Base-by-base conservation (phyloP, 2,329 filamentous ascomycete species). In the Geosmithia morbida region DNA sequence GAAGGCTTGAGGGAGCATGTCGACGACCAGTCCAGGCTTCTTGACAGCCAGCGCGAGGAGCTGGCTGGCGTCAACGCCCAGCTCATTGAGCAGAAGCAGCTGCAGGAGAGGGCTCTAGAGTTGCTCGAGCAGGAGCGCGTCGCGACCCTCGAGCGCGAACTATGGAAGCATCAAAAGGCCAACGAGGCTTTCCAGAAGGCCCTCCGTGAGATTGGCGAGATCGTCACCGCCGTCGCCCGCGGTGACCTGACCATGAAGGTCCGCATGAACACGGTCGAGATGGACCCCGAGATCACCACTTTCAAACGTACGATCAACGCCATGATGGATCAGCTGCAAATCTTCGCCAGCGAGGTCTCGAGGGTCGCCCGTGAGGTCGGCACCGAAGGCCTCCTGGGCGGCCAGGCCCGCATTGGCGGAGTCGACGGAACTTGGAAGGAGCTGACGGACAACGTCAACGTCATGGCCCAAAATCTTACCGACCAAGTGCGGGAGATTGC, bases 181-280 rank as follows among this genome's bases (percentile, higher is more conserved):
- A 98, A 98, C 65, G 82, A 95, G 65, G 94, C 92, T 56, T 98
- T 97, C 75, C 89, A 97, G 62, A 97, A 97, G 66, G 92, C 92
- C 11, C 70, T 98, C 33, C 81, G 89, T 53, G 92, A 98, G 64
- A 97, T 98, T 55, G 92, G 92, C 56, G 92, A 90, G 61, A 97
- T 98, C 56, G 87, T 97, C 58, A 96, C 92, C 19, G 89, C 90
- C 52, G 92, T 97, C 54, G 92, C 90, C 49, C 87, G 87, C 57
- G 90, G 90, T 66, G 90, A 97, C 61, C 73, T 97, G 51, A 95
- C 88, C 63, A 96, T 95, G 73, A 94, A 95, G 68, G 90, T 96
- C 52, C 80, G 90, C 58, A 94, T 97, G 63, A 92, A 96, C 61
- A 85, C 86, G 3, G 83, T 94, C 54, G 90, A 97, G 69, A 92